A percentile compares a stretch with the other conserved stretches of the same genome.
These are phyloP conservation scores for California macrophylla DNA, from an alignment of 441 rosid species.

Conservation along the genomic window DNA sequence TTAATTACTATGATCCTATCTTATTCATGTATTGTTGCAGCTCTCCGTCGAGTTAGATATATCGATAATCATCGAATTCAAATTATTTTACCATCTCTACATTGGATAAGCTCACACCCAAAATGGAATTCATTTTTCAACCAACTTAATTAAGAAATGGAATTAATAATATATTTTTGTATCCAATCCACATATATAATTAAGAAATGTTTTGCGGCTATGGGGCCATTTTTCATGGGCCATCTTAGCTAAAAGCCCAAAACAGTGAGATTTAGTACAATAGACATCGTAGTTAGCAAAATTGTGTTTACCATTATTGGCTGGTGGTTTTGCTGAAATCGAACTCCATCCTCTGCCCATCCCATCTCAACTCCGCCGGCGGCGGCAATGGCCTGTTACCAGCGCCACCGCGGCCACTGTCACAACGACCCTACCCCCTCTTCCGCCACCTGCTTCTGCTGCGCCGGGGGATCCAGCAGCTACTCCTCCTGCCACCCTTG, in stretches of 20 bases:
- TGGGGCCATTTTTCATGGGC: background rate
- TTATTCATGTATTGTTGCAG: too few species aligned
- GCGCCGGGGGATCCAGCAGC: background rate
- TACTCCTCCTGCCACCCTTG: constrained; percentile 16
- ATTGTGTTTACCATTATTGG: background rate
- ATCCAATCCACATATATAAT: too few species aligned
- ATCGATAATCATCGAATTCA: too few species aligned
- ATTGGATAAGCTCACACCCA: too few species aligned
- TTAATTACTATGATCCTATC: too few species aligned
- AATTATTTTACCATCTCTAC: too few species aligned
- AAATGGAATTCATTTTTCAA: too few species aligned
- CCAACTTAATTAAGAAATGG: too few species aligned
- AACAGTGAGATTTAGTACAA: background rate
- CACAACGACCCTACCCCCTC: background rate
- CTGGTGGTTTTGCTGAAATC: background rate
- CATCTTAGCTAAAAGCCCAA: background rate
- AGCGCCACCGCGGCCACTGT: background rate
- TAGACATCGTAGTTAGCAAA: background rate
- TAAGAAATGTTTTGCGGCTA: background rate
- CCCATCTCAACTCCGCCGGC: background rate
- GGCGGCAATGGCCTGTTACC: background rate
- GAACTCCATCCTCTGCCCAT: background rate
- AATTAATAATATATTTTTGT: too few species aligned
- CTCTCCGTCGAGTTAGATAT: too few species aligned
- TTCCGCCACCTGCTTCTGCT: background rate